Percentiles rank a stretch among this genome's conserved stretches.
These are phyloP conservation scores for Ogataea polymorpha DNA, from an alignment of 805 yeast species.

Conservation along the genomic window DNA sequence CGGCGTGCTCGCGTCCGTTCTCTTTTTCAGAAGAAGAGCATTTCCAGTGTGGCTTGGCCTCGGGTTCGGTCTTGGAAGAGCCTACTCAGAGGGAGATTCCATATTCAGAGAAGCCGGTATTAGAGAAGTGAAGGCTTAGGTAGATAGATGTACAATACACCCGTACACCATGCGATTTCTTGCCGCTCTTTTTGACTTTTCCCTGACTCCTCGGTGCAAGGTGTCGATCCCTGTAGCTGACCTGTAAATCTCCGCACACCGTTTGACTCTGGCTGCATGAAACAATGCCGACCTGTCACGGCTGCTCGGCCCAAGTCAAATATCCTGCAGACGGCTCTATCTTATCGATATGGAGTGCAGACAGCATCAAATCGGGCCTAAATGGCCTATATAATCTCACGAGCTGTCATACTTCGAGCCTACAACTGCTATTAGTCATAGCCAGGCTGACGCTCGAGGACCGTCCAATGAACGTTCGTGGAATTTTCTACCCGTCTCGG, in stretches of 20 bases:
- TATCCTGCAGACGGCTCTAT: constrained; percentile 4
- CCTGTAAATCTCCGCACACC: neutral
- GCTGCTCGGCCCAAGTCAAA: neutral
- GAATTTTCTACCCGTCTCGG: constrained; percentile 11
- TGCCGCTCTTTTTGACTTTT: no score
- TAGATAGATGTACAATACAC: constrained; percentile 14
- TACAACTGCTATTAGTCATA: constrained; percentile 2
- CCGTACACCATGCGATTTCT: constrained; percentile 5
- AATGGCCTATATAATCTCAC: constrained; percentile 1
- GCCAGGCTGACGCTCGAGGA: neutral
- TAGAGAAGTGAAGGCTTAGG: constrained; percentile 65
- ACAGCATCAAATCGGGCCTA: neutral
- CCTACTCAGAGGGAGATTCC: constrained; percentile 97
- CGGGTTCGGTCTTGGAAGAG: constrained; percentile 97
- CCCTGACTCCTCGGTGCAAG: constrained; percentile 5
- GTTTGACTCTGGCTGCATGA: constrained; percentile 15
- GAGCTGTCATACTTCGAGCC: neutral
- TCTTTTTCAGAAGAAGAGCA: constrained; percentile 88
- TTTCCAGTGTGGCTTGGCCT: constrained; percentile 98
- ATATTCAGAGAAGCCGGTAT: constrained; percentile 84
- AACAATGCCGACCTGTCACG: constrained; percentile 13
- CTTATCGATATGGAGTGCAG: constrained; percentile 6
- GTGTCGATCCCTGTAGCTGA: constrained; percentile 2
- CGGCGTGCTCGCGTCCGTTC: constrained; percentile 89
- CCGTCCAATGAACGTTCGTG: constrained; percentile 10